Percentiles rank a stretch among this genome's conserved stretches.
phyloP scores from a whole-genome alignment of 208 protist genomes.

The Leishmania amazonensis region DNA sequence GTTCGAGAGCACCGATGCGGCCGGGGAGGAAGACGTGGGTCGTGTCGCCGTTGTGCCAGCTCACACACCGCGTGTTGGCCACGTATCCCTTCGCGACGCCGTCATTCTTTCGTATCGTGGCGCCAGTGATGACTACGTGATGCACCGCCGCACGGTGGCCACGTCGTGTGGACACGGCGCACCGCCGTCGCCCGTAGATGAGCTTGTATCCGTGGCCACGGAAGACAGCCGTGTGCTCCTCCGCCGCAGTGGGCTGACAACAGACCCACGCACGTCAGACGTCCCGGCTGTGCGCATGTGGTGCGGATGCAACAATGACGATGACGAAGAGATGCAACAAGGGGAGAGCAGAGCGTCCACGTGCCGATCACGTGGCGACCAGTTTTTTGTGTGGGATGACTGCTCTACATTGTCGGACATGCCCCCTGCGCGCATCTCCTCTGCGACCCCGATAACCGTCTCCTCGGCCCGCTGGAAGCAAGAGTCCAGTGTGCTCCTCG shows the following conservation, averaged over 20 bases:
- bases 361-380: neutral
- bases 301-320: neutral
- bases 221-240: conserved; percentile 28
- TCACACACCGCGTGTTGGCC: neutral
- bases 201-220: conserved; percentile 20
- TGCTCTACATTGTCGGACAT: neutral
- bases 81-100: conserved; percentile 15
- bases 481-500: conserved; percentile 15
- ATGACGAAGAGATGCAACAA: neutral
- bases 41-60: neutral
- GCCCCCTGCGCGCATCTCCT: neutral
- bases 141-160: neutral
- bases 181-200: conserved; percentile 3
- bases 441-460: neutral
- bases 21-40: neutral
- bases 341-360: neutral
- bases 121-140: conserved; percentile 10
- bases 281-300: conserved; percentile 4
- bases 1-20: neutral
- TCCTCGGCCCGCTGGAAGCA: conserved; percentile 22
- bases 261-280: too few species aligned
- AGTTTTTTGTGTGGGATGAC: neutral
- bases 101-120: conserved; percentile 22
- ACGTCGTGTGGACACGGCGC: neutral
- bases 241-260: conserved; percentile 10